Evolutionary conservation across 2,329 filamentous ascomycete species (phyloP).

Genomic region (Microcera coccophila): DNA sequence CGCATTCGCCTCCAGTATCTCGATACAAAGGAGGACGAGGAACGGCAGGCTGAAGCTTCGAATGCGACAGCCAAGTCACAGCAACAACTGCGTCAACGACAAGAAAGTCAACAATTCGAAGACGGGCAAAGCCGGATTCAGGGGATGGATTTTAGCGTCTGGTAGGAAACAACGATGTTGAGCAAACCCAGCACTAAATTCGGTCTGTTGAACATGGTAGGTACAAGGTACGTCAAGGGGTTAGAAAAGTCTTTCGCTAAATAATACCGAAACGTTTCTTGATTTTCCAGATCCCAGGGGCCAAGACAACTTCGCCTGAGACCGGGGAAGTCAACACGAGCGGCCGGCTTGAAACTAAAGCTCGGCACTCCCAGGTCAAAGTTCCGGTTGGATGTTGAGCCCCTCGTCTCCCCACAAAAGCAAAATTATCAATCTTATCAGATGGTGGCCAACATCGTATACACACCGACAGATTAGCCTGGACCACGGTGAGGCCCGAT

Average conservation of each 20-base stretch:
- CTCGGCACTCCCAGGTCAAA: constrained; percentile 14
- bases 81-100: constrained; percentile 16
- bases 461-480: constrained; percentile 12
- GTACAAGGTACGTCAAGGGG: too few species aligned
- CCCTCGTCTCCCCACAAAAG: constrained; percentile 19
- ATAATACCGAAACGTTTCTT: neutral
- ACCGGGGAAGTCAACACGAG: neutral
- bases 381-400: neutral
- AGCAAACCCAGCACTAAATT: too few species aligned
- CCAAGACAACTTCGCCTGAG: neutral
- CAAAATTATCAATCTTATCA: constrained; percentile 26
- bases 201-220: too few species aligned
- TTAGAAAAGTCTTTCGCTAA: too few species aligned
- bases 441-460: constrained; percentile 20
- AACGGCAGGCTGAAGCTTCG: constrained; percentile 17
- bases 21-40: constrained; percentile 16
- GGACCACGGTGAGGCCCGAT: constrained; percentile 11
- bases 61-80: constrained; percentile 14
- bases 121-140: constrained; percentile 20
- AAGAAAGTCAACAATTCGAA: constrained; percentile 15
- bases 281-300: constrained; percentile 1
- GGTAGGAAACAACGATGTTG: constrained; percentile 11
- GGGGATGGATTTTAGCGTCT: constrained; percentile 26
- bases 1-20: constrained; percentile 18
- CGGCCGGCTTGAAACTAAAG: constrained; percentile 5